Percentiles rank a stretch among this genome's conserved stretches.
Evolutionary conservation across 352 stramenopile genomes (phyloP).

Genomic region (Phytophthora colocasiae): DNA sequence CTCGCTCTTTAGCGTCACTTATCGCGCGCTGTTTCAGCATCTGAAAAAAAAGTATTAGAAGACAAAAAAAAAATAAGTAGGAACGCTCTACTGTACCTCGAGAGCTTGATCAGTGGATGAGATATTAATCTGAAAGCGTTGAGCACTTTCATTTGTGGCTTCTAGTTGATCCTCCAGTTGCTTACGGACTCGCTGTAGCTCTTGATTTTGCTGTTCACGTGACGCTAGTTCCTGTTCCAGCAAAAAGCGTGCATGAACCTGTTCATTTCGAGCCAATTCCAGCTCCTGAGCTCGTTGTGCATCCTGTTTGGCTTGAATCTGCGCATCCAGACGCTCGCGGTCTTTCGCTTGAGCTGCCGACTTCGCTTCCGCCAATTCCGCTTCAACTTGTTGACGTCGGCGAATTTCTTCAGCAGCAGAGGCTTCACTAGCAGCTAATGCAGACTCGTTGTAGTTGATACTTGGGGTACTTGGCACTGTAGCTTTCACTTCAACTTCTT

Average conservation of each 20-base stretch:
- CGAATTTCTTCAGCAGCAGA: slow-evolving; percentile 29
- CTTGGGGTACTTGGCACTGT: background rate
- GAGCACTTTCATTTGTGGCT: slow-evolving; percentile 37
- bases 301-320: slow-evolving; percentile 37
- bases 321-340: slow-evolving; percentile 34
- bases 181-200: slow-evolving; percentile 35
- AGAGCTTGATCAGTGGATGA: slow-evolving; percentile 54
- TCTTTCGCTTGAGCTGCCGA: slow-evolving; percentile 32
- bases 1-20: slow-evolving; percentile 57
- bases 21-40: slow-evolving; percentile 54
- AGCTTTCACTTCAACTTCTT: slow-evolving; percentile 12
- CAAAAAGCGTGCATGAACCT: slow-evolving; percentile 35
- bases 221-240: slow-evolving; percentile 35
- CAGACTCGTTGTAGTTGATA: slow-evolving; percentile 20
- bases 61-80: no score
- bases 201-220: slow-evolving; percentile 40
- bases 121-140: slow-evolving; percentile 43
- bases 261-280: slow-evolving; percentile 23
- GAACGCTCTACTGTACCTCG: slow-evolving; percentile 37
- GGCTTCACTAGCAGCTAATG: slow-evolving; percentile 37
- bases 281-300: slow-evolving; percentile 34
- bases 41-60: slow-evolving; percentile 19
- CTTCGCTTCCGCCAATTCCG: slow-evolving; percentile 31
- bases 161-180: slow-evolving; percentile 45
- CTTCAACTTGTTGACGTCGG: slow-evolving; percentile 24